Base-by-base conservation (phyloP, 2,329 filamentous ascomycete species). In the Cladosporium austrohemisphaericum region DNA sequence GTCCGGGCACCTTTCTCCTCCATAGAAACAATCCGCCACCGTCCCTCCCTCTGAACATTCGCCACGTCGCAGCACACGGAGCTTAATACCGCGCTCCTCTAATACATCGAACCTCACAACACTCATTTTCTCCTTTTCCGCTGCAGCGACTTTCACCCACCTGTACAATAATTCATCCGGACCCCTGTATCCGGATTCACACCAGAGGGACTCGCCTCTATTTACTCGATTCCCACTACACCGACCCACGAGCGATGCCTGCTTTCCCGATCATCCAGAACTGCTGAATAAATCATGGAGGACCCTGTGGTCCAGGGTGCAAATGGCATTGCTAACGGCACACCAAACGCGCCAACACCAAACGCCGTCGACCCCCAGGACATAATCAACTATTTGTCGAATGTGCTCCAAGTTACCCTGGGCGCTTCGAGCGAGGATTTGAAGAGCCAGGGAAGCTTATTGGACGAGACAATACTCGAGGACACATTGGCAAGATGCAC, bases 401-500 rank as follows among this genome's bases (percentile, higher is more conserved):
- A 67, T 53, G 67, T 77, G 18, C 68, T 77, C 37, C 66, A 73
- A 53, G 69, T 73, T 53, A 76, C 70, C 35, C 60, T 77, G 18
- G 75, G 73, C 35, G 74, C 75, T 23, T 65, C 72, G n/a, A 82
- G 83, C 64, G 76, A 81, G 55, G 92, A 98, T 65, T 81, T 98
- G 48, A 83, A 92, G 67, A 80, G 81, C 56, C 74, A 83, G 13
- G 90, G 88, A 55, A 96, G 88, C 73, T 76, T 98, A 69, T 77
- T 98, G 54, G 89, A 90, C 51, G 77, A 83, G 62, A 71, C 76
- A 50, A 81, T 78, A 58, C 80, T 88, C 58, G 73, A 77, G 47
- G 92, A 97, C 61, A 96, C 93, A 5, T 73, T 95, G 50, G 84
- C 90, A 65, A 81, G 89, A 73, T 96, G 92, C 70, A 83, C 83